Evolutionary conservation across 306 rosid species (phyloP).

Genomic region (Datisca glomerata): DNA sequence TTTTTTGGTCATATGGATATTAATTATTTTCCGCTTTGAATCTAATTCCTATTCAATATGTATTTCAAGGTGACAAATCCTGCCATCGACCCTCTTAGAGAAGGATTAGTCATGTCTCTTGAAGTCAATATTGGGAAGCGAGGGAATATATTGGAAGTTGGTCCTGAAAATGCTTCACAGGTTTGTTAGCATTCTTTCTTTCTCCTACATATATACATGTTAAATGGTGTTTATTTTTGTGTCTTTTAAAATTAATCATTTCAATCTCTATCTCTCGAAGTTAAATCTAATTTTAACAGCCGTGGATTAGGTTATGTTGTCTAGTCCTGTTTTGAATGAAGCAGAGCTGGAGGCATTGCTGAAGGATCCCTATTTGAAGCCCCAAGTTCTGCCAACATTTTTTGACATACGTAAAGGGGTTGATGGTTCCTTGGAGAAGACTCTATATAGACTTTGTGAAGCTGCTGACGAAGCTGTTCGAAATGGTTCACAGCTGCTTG

Average conservation of each 20-base stretch:
- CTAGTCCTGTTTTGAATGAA: conserved; percentile 92
- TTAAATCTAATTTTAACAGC: neutral
- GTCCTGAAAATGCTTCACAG: conserved; percentile 96
- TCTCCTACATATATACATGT: conserved; percentile 2
- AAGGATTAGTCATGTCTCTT: conserved; percentile 98
- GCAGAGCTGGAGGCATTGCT: conserved; percentile 81
- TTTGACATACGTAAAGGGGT: conserved; percentile 82
- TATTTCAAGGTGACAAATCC: conserved; percentile 85
- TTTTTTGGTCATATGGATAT: conserved; percentile 4
- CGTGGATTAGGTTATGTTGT: conserved; percentile 60
- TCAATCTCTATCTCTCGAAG: neutral
- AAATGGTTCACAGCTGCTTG: conserved; percentile 85
- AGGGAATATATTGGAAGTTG: conserved; percentile 76
- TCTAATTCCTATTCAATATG: conserved; percentile 6
- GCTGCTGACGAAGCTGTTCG: conserved; percentile 99
- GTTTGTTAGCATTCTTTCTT: conserved; percentile 26
- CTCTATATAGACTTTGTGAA: conserved; percentile 65
- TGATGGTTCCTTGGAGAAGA: conserved; percentile 87
- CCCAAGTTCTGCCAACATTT: conserved; percentile 72
- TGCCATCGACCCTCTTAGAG: conserved; percentile 98
- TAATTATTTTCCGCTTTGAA: neutral
- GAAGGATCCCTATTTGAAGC: conserved; percentile 59
- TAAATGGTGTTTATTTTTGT: neutral
- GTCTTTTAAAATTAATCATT: conserved; percentile 1
- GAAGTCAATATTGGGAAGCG: conserved; percentile 93